A percentile compares a stretch with the other conserved stretches of the same genome.
These are phyloP conservation scores for Magnusiomyces ingens DNA, from an alignment of 1,139 yeast species.

Conservation along the genomic window DNA sequence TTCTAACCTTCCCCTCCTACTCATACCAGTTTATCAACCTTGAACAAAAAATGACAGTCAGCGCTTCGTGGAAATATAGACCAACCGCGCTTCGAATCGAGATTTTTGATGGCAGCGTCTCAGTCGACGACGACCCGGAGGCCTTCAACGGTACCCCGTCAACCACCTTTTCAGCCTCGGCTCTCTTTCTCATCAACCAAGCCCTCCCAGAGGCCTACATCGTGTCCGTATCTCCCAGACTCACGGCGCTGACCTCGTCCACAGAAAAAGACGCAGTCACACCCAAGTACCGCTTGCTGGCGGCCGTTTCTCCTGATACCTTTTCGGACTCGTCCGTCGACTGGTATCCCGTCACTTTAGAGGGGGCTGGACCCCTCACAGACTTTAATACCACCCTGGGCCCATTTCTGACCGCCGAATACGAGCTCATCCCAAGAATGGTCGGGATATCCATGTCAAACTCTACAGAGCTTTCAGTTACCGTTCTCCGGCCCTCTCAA, in stretches of 20 bases:
- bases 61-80: slow-evolving; percentile 7
- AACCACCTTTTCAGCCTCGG: slow-evolving; percentile 13
- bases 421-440: slow-evolving; percentile 4
- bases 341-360: slow-evolving; percentile 11
- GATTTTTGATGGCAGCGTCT: not conserved
- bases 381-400: slow-evolving; percentile 1
- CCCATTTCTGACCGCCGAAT: slow-evolving; percentile 11
- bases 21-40: too few relatives aligned
- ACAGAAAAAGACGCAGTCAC: not conserved
- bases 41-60: not conserved
- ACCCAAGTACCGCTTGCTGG: not conserved
- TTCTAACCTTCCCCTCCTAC: too few relatives aligned
- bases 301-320: slow-evolving; percentile 5
- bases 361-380: slow-evolving; percentile 2
- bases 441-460: not conserved
- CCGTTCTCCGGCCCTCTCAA: slow-evolving; percentile 9
- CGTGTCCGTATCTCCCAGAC: slow-evolving; percentile 10
- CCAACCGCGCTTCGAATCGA: slow-evolving; percentile 12
- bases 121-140: not conserved
- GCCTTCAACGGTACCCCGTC: not conserved
- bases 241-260: slow-evolving; percentile 7
- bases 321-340: not conserved
- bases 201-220: slow-evolving; percentile 4
- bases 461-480: not conserved
- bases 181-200: slow-evolving; percentile 6